phyloP scores from a whole-genome alignment of 1,284 basidiomycete genomes.

The Vanrija humicola region DNA sequence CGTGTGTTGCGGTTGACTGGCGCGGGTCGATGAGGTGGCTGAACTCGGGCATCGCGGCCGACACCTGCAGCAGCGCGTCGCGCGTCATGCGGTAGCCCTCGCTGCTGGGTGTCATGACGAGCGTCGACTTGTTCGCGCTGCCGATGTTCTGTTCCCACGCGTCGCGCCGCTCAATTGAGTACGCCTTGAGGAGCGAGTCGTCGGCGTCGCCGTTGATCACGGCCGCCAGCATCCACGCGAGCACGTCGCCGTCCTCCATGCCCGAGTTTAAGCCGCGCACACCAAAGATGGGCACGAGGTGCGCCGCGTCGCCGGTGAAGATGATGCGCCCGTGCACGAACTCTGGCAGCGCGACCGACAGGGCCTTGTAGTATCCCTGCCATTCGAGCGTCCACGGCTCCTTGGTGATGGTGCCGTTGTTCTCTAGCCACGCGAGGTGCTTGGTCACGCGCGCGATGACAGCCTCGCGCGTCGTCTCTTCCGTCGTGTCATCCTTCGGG shows the following conservation, averaged over 20 bases:
- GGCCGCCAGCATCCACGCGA: conserved; percentile 17
- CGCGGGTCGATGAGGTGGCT: conserved; percentile 21
- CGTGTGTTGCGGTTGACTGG: conserved; percentile 17
- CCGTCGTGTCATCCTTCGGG: conserved; percentile 10
- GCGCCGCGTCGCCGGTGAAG: conserved; percentile 18
- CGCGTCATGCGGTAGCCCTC: conserved; percentile 17
- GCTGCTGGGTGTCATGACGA: conserved; percentile 19
- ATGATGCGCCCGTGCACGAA: conserved; percentile 13
- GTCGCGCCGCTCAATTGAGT: conserved; percentile 16
- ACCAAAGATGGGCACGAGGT: conserved; percentile 20
- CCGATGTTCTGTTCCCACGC: conserved; percentile 20
- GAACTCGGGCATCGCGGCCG: conserved; percentile 14
- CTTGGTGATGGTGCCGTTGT: conserved; percentile 20
- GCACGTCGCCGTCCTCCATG: conserved; percentile 20
- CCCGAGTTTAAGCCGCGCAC: conserved; percentile 18
- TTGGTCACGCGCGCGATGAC: conserved; percentile 14
- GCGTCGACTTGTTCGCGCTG: conserved; percentile 15
- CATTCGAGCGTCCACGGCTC: conserved; percentile 21
- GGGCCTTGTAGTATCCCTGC: conserved; percentile 21
- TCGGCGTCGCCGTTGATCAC: conserved; percentile 12
- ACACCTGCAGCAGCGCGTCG: conserved; percentile 15
- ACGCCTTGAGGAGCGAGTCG: conserved; percentile 10
- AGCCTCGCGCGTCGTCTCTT: conserved; percentile 14
- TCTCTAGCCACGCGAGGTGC: conserved; percentile 19
- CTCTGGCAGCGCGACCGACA: conserved; percentile 12